Conservation (phyloP, 1,284 basidiomycete species). For the Trichosporon coremiiforme region DNA sequence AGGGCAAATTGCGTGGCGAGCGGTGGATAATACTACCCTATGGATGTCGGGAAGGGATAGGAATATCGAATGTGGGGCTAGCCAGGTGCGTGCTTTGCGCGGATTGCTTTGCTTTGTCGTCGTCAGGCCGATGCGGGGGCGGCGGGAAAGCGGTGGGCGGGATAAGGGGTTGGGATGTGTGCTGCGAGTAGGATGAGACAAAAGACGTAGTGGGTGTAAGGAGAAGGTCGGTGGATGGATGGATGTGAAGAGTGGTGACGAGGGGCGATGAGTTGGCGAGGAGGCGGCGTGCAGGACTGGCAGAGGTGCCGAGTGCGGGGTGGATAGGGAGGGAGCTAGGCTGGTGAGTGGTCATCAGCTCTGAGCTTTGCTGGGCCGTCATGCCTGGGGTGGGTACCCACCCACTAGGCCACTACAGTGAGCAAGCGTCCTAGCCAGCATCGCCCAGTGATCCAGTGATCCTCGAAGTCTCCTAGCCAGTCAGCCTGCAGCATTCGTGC, state of each 20-base stretch:
- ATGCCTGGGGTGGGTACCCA: too few relatives aligned
- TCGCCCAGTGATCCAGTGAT: not conserved
- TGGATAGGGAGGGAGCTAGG: not conserved
- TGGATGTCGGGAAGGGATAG: constrained; percentile 1
- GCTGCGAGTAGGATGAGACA: not conserved
- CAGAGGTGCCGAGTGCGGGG: not conserved
- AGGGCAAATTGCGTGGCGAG: constrained; percentile 17
- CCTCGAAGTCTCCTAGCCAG: not conserved
- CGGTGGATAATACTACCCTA: constrained; percentile 6
- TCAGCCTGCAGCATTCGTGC: constrained; percentile 1
- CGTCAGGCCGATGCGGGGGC: constrained; percentile 1
- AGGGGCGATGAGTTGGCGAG: constrained; percentile 10
- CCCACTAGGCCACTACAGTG: not conserved
- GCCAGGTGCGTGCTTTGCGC: constrained; percentile 2
- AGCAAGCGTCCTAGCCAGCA: not conserved
- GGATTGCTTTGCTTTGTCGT: not conserved
- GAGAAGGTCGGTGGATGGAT: constrained; percentile 13
- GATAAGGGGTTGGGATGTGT: not conserved
- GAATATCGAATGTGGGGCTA: constrained; percentile 6
- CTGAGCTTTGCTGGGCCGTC: not conserved
- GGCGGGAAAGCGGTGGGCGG: constrained; percentile 5
- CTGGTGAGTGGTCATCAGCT: not conserved
- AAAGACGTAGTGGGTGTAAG: constrained; percentile 1
- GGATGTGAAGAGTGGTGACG: constrained; percentile 6
- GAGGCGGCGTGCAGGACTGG: not conserved